Evolutionary conservation across 2,329 filamentous ascomycete genomes (phyloP), one percentile per base, ranked within the genome.

Genomic region (Pseudogymnoascus pannorum): DNA sequence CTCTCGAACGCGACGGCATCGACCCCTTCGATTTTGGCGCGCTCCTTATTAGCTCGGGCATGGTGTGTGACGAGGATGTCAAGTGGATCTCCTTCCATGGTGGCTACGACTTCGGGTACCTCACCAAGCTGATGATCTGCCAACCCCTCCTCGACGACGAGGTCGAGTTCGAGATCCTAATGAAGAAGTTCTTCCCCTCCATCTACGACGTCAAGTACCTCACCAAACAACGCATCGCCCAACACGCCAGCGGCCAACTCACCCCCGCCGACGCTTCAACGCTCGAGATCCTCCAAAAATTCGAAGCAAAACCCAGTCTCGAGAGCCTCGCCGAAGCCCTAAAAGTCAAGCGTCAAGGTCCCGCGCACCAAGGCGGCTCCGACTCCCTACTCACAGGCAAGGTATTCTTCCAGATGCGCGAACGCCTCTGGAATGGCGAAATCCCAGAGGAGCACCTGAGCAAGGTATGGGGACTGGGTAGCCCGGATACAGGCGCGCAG

Each of bases 11-110:
- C 63, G 89, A 94, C 67, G 94, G 94, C 38, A 97, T 99, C 70
- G 90, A 96, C 66, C 91, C 92, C 1, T 82, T 87, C 64, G 87
- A 92, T 60, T 99, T 99, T 71, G 94, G 92, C 3, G 85, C 92
- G 1, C 80, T 96, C 26, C 81, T 99, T 64, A 96, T 96, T 61
- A 92, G 90, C 57, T 97, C 94, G 1, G 94, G 94, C 7, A 82
- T 99, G 51, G 91, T 95, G 11, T 88, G 94, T 69, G 86, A 90
- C 66, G 87, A 94, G 38, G 87, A 95, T 62, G 89, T 97, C 61
- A 88, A 91, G 73, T 99, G 94, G 94, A 90, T 99, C 66, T 96
- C 91, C 3, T 97, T 97, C 76, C 94, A 99, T 74, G 94, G 91
- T 26, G 94, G 93, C 64, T 99, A 99, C 75, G 94, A 99, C 77